Base-by-base conservation (phyloP, 139 green algal genomes). In the Closterium sp. region DNA sequence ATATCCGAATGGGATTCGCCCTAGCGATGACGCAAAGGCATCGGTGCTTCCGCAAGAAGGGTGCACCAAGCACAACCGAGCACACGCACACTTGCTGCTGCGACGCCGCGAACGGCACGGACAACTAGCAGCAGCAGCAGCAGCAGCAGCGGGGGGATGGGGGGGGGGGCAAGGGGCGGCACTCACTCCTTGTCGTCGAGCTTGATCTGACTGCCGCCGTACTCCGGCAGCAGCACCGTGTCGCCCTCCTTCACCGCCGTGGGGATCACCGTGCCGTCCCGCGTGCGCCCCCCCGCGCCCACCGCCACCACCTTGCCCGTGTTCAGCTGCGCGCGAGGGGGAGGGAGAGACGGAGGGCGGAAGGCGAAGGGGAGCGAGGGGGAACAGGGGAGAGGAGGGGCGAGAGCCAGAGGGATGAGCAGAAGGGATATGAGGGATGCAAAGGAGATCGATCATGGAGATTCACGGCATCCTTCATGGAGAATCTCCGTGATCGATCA, bases 211-310 rank as follows among this genome's bases (percentile, higher is more conserved):
- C 90, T 96, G 86, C 98, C 98, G 7, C 98, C 98, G 93, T 98
- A 99, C 91, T 99, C 98, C 50, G 98, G 98, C 70, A 99, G 96
- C 91, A 99, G 91, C 38, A 99, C 98, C 84, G 96, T 98, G 96
- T 99, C 98, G 2, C 98, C 98, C 92, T 98, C 97, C 88, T 96
- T 95, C 13, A 95, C 95, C 22, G 30, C 85, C 28, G 96, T 29
- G n/a, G 98, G 97, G 30, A 93, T 73, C 0, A 99, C 94, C 29
- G 97, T 87, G 30, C 97, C 97, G 70, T 97, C 95, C 31, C 95
- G 93, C 30, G 92, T 95, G 21, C 97, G 94, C 24, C 97, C 92
- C 10, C 98, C 98, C n/a, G 97, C 97, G 11, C 98, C 98, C 0
- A 98, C 96, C 17, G 98, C 98, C 1, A 99, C 31, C 2, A 99